Conservation (phyloP, 2,329 filamentous ascomycete genomes). For the Ilyonectria mors-panacis region DNA sequence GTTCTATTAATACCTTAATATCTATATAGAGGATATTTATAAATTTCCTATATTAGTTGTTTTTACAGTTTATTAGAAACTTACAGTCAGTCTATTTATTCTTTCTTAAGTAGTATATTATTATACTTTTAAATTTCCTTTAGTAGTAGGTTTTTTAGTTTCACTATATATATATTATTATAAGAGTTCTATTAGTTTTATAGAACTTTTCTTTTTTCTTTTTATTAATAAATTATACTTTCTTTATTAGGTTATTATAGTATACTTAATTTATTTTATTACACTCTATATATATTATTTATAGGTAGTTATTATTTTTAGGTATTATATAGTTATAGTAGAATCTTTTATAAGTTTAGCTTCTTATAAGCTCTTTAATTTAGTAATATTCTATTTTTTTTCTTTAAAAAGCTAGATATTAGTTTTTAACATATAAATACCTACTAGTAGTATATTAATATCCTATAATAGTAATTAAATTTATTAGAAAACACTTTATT, state of each 20-base stretch:
- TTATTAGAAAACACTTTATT: neutral
- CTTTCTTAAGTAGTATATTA: neutral
- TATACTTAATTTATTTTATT: too few relatives aligned
- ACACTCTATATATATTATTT: too few relatives aligned
- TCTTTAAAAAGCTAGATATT: too few relatives aligned
- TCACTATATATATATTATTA: neutral
- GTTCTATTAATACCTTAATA: conserved; percentile 29
- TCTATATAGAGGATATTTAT: conserved; percentile 25
- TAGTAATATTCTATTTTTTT: too few relatives aligned
- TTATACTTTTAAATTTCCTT: conserved; percentile 8
- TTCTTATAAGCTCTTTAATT: too few relatives aligned
- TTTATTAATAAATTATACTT: neutral
- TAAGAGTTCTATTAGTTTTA: too few relatives aligned
- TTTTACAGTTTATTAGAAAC: conserved; percentile 17
- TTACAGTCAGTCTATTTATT: neutral
- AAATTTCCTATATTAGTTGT: conserved; percentile 16
- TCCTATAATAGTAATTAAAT: neutral
- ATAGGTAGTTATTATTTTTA: too few relatives aligned
- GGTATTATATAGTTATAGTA: too few relatives aligned
- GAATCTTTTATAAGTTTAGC: too few relatives aligned
- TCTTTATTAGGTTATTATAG: too few relatives aligned
- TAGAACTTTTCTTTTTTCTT: too few relatives aligned
- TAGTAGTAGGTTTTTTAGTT: neutral
- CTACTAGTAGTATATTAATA: neutral
- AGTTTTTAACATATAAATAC: too few relatives aligned